Conservation (phyloP, 441 rosid genomes). For the Populus hybrid region DNA sequence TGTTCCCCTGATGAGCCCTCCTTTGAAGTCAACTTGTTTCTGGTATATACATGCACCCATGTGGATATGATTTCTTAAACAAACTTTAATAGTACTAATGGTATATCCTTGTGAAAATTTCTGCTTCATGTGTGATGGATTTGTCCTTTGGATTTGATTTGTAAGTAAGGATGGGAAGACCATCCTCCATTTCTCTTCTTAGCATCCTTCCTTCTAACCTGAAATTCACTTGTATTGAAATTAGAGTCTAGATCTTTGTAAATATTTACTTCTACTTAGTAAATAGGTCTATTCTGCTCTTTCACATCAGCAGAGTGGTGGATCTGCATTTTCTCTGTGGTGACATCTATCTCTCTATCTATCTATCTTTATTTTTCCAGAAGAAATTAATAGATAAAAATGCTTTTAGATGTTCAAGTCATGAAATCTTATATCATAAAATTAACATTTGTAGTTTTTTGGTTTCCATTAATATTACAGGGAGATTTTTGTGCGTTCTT, state of each 20-base stretch:
- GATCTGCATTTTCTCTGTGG: not conserved
- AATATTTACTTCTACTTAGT: not conserved
- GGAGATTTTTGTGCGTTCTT: constrained; percentile 75
- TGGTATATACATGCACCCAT: not conserved
- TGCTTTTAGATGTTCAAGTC: not conserved
- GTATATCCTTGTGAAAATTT: not conserved
- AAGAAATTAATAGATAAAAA: not conserved
- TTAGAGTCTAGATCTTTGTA: not conserved
- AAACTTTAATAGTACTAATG: not conserved
- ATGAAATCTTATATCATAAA: constrained; percentile 1
- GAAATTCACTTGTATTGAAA: not conserved
- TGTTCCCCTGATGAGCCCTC: not conserved
- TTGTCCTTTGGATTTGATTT: not conserved
- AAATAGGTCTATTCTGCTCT: not conserved
- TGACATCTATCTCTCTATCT: not conserved
- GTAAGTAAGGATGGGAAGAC: not conserved
- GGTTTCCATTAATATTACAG: constrained; percentile 35
- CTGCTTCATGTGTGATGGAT: not conserved
- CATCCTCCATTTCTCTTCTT: not conserved
- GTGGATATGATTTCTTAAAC: not conserved
- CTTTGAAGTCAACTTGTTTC: not conserved
- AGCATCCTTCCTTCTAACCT: not conserved
- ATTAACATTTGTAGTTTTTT: constrained; percentile 10
- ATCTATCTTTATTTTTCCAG: not conserved
- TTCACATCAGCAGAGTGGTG: not conserved